Base-by-base conservation (phyloP, 78 protist species). In the Cavenderia fasciculata region DNA sequence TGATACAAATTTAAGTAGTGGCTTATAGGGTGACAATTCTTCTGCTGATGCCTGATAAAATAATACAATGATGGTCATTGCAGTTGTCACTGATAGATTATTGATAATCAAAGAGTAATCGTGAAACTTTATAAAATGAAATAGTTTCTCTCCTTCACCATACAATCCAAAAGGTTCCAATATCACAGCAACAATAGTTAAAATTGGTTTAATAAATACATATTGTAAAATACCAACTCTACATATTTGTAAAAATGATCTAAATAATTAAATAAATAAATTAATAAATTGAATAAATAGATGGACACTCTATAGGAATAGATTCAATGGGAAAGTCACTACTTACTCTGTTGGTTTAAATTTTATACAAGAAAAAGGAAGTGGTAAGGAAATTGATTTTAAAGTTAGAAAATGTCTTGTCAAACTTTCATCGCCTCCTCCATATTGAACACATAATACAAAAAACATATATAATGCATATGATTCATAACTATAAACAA, bases 401-500 rank as follows among this genome's bases (percentile, higher is more conserved):
- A 33, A 51, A 14, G 71, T 29, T 16, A 38, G 33, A 57, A 74
- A 57, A 40, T 57, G 66, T 16, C 23, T 74, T 8, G 56, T 46
- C 7, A 74, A 12, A 57, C 40, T 74, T 12, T 44, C 27, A 41
- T 74, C 85, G 38, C 85, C 85, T 38, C 68, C 69, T 21, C 63
- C 49, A 57, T 74, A 74, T 33, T 31, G 43, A 14, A 74, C 38
- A 34, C 73, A 59, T 59, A 74, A 19, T 21, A 61, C 71, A 43
- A 74, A 74, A 74, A 74, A 74, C n/a, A 38, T 57, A 57, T 57
- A 74, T 27, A 74, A 31, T 41, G 56, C 85, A 74, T 74, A 74
- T 23, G 85, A 52, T 43, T 74, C 85, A 41, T 74, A 74, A 41
- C 85, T 73, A n/a, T 46, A 1, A 71, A 16, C 19, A 31, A 49